Evolutionary conservation across 2,329 filamentous ascomycete species (phyloP), one percentile per base, ranked within the genome.

Genomic region (Paecilomyces variotii): DNA sequence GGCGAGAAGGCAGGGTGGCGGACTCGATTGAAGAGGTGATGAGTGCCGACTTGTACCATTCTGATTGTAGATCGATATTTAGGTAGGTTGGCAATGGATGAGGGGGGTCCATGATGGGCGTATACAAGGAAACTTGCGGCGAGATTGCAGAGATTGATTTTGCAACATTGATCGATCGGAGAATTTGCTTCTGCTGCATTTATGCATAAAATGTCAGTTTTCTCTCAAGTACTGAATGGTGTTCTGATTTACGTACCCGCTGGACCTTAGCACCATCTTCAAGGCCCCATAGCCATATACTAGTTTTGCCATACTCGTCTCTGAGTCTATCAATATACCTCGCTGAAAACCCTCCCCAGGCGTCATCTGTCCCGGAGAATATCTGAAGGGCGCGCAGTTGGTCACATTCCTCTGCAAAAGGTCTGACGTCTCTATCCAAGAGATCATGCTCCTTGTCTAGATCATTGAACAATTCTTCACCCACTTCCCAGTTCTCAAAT

Each of bases 321-420:
- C 90, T 80, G 59, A 99, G 75, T 30, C 86, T 82, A 70, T 97
- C 87, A 27, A 91, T 72, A 69, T 92, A 93, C 59, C 82, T 81
- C 2, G 86, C 78, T 5, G 87, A 82, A 70, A 93, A 93, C 0
- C 90, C 89, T 61, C 86, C 88, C 90, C 90, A 94, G 11, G 87
- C 88, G 74, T 92, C 89, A 68, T 93, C 89, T 4, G 86, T 76
- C 3, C 84, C 83, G 2, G 87, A 80, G 61, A 92, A 83, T 10
- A 92, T 71, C 71, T 97, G 93, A 19, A 99, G 79, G 0, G 88
- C 93, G 73, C 97, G 92, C 76, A 97, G 82, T 57, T 91, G 87
- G 72, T 99, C 94, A 63, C 91, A 94, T 74, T 97, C 94, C 76
- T 99, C 94, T 2, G 87, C 84, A 70, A 97, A 97, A 0, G 87